Percentiles rank a stretch among this genome's conserved stretches.
These are phyloP conservation scores for Cubamyces lactineus DNA, from an alignment of 768 basidiomycete species.

Conservation along the genomic window DNA sequence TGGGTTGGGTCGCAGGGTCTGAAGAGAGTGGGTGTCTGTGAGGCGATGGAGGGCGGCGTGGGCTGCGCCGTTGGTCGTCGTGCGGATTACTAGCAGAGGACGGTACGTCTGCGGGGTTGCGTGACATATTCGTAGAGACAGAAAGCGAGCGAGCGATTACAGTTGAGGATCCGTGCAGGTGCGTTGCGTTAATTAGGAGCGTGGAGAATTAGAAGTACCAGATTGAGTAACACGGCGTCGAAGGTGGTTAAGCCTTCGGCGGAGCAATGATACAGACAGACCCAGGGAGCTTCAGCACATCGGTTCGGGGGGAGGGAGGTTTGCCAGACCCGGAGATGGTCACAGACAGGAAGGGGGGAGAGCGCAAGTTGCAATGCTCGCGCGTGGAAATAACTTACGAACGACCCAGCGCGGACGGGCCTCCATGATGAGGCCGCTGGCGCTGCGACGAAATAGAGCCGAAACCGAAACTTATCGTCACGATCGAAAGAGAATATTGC, in stretches of 20 bases:
- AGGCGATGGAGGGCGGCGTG: constrained; percentile 16
- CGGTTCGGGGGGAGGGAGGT: constrained; percentile 26
- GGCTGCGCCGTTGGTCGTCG: constrained; percentile 20
- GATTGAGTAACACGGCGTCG: constrained; percentile 31
- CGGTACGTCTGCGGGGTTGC: constrained; percentile 25
- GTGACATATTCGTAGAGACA: constrained; percentile 29
- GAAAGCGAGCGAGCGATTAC: constrained; percentile 25
- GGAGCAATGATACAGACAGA: constrained; percentile 33
- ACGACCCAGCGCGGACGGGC: constrained; percentile 29
- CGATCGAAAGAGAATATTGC: constrained; percentile 26
- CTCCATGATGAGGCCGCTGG: constrained; percentile 28
- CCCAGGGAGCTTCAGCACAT: constrained; percentile 32
- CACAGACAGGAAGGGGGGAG: constrained; percentile 24
- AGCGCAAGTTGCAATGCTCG: constrained; percentile 24
- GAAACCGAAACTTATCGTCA: constrained; percentile 31
- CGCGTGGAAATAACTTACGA: constrained; percentile 26
- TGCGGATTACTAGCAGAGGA: constrained; percentile 24
- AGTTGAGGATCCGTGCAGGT: constrained; percentile 20
- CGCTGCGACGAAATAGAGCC: constrained; percentile 29
- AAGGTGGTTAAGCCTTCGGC: constrained; percentile 30
- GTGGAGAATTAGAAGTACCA: constrained; percentile 26
- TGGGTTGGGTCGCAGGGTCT: constrained; percentile 9
- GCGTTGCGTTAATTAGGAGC: constrained; percentile 27
- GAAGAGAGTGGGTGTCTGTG: constrained; percentile 23
- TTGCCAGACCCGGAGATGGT: constrained; percentile 25